These are phyloP conservation scores for Fonsecaea nubica DNA, from an alignment of 2,329 filamentous ascomycete genomes.

Conservation along the genomic window DNA sequence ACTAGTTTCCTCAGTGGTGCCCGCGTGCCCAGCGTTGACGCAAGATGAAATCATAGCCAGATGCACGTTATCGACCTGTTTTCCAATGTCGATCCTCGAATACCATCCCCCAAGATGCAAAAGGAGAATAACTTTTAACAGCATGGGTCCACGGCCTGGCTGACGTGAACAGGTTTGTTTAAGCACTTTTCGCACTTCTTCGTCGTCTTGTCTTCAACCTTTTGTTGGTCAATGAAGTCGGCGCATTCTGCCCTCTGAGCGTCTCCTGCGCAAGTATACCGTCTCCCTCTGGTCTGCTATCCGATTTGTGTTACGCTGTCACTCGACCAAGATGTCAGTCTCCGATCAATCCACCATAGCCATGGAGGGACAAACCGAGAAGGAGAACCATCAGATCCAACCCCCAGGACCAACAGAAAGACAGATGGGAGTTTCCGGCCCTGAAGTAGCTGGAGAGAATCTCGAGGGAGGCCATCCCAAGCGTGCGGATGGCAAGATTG, in stretches of 20 bases:
- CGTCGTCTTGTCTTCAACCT: not conserved
- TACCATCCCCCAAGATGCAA: constrained; percentile 2
- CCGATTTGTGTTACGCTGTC: not conserved
- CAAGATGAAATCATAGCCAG: constrained; percentile 2
- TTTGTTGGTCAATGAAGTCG: not conserved
- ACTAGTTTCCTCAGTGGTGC: constrained; percentile 6
- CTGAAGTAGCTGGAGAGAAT: constrained; percentile 31
- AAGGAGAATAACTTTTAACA: constrained; percentile 3
- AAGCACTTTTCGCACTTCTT: not conserved
- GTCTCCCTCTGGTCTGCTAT: not conserved
- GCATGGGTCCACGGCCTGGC: not conserved
- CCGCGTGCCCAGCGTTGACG: constrained; percentile 9
- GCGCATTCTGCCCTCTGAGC: not conserved
- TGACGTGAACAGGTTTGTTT: constrained; percentile 1
- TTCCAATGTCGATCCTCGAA: constrained; percentile 2
- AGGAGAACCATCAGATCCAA: constrained; percentile 2
- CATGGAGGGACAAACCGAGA: constrained; percentile 15
- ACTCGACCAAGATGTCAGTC: constrained; percentile 16
- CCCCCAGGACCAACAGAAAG: constrained; percentile 14
- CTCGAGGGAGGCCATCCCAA: constrained; percentile 35
- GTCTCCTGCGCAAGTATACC: not conserved
- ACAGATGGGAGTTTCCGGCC: constrained; percentile 25
- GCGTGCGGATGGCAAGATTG: constrained; percentile 42
- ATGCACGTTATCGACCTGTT: not conserved
- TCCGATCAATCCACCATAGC: constrained; percentile 25